Conservation (phyloP, 1,139 yeast genomes). For the Taphrina flavorubra region DNA sequence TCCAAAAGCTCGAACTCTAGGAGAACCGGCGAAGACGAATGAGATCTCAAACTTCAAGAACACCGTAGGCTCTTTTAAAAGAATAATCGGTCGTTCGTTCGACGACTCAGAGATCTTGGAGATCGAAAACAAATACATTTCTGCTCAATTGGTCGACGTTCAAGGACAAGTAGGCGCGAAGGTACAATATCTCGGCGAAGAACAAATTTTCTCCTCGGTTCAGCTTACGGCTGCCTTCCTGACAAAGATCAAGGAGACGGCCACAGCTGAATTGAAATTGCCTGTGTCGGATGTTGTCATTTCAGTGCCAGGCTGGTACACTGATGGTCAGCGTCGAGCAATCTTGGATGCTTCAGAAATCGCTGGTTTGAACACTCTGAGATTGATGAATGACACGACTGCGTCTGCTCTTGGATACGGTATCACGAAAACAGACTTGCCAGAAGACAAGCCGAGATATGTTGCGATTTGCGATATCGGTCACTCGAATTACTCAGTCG, state of each 20-base stretch:
- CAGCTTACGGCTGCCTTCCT: constrained; percentile 95
- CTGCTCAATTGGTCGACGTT: constrained; percentile 68
- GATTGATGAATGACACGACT: constrained; percentile 94
- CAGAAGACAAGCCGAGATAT: constrained; percentile 87
- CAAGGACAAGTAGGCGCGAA: constrained; percentile 76
- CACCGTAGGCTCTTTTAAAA: constrained; percentile 91
- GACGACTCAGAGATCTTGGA: constrained; percentile 74
- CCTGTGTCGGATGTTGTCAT: constrained; percentile 81
- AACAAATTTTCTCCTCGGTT: constrained; percentile 78
- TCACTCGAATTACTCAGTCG: constrained; percentile 90
- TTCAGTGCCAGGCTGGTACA: constrained; percentile 97
- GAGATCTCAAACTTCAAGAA: constrained; percentile 95
- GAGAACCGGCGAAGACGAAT: constrained; percentile 94
- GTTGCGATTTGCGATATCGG: constrained; percentile 97
- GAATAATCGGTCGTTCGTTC: constrained; percentile 79
- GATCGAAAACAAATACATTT: constrained; percentile 73
- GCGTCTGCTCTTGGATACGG: constrained; percentile 99
- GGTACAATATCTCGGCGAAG: constrained; percentile 82
- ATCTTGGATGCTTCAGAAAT: constrained; percentile 92
- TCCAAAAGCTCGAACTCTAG: constrained; percentile 82
- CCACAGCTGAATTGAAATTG: constrained; percentile 81
- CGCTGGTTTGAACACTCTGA: constrained; percentile 97
- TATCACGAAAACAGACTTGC: constrained; percentile 93
- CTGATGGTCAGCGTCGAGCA: constrained; percentile 96
- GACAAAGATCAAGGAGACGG: constrained; percentile 82